Conservation (phyloP, 257 asterid species). For the Plantago ovata region DNA sequence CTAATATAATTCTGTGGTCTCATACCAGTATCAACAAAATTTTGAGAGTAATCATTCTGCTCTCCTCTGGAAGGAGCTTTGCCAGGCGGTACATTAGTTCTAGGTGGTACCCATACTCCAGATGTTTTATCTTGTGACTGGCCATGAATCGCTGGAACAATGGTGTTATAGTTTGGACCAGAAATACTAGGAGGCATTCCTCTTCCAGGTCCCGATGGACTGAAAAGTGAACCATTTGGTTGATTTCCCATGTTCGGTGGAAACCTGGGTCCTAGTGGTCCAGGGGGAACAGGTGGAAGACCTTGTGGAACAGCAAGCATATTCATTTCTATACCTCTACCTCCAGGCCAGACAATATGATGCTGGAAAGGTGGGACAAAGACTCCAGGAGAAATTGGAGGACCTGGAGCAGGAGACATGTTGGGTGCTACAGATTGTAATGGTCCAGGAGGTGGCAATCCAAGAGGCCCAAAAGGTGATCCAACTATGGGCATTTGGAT, state of each 20-base stretch:
- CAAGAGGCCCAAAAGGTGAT: conserved; percentile 81
- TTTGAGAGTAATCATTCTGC: conserved; percentile 99
- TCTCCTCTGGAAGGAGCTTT: conserved; percentile 99
- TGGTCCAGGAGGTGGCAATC: conserved; percentile 80
- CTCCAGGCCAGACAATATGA: conserved; percentile 89
- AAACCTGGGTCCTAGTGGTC: conserved; percentile 69
- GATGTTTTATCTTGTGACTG: conserved; percentile 63
- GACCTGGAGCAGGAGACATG: conserved; percentile 96
- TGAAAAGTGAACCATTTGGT: conserved; percentile 58
- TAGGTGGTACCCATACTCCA: conserved; percentile 92
- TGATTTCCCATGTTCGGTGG: conserved; percentile 64
- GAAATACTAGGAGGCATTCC: conserved; percentile 62
- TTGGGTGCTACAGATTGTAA: conserved; percentile 70
- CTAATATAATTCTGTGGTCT: conserved; percentile 95
- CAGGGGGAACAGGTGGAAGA: conserved; percentile 72
- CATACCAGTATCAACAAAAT: conserved; percentile 98
- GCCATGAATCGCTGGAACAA: conserved; percentile 51
- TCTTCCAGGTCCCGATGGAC: conserved; percentile 66
- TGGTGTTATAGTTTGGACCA: conserved; percentile 54
- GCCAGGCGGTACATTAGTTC: conserved; percentile 72
- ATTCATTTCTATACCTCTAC: conserved; percentile 84
- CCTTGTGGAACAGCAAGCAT: conserved; percentile 79
- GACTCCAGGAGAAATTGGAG: conserved; percentile 73
- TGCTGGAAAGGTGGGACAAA: conserved; percentile 85
- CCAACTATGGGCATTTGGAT: conserved; percentile 69